Conservation (phyloP, 768 basidiomycete genomes). For the Rhizopogon vesiculosus region DNA sequence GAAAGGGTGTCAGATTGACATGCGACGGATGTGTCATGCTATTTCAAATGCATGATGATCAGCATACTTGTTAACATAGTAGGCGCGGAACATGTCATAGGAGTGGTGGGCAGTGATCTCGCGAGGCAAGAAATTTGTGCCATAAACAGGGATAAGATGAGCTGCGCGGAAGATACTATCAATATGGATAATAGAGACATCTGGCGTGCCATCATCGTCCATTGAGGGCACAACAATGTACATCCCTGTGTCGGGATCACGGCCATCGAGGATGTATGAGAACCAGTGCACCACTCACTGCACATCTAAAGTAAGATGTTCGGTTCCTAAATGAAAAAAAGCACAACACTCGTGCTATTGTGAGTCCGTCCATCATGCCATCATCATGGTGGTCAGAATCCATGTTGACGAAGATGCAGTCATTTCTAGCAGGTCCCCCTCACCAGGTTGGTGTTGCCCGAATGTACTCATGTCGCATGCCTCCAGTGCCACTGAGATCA, state of each 20-base stretch:
- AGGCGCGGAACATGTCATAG: slow-evolving; percentile 9
- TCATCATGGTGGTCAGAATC: slow-evolving; percentile 11
- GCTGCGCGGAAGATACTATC: slow-evolving; percentile 13
- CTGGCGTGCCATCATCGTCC: background rate
- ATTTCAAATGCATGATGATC: slow-evolving; percentile 22
- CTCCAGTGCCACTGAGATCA: slow-evolving; percentile 7
- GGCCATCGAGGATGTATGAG: slow-evolving; percentile 6
- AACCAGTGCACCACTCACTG: slow-evolving; percentile 25
- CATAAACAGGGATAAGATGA: slow-evolving; percentile 17
- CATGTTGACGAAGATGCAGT: slow-evolving; percentile 22
- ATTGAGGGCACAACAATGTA: slow-evolving; percentile 17
- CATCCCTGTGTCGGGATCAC: slow-evolving; percentile 18
- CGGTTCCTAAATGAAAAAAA: slow-evolving; percentile 18
- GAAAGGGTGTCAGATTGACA: too few species aligned
- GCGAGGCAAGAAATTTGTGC: slow-evolving; percentile 1
- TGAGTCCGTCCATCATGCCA: slow-evolving; percentile 14
- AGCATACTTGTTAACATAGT: too few species aligned
- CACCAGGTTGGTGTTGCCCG: slow-evolving; percentile 22
- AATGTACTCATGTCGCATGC: slow-evolving; percentile 26
- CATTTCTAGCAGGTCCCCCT: slow-evolving; percentile 14
- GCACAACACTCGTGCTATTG: slow-evolving; percentile 13
- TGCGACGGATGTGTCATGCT: slow-evolving; percentile 1
- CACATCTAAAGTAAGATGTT: slow-evolving; percentile 15
- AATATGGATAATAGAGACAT: slow-evolving; percentile 1
- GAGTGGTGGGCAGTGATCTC: slow-evolving; percentile 7